These are phyloP conservation scores for Saccharomyces hybrid DNA, from an alignment of 1,139 yeast species.

Conservation along the genomic window DNA sequence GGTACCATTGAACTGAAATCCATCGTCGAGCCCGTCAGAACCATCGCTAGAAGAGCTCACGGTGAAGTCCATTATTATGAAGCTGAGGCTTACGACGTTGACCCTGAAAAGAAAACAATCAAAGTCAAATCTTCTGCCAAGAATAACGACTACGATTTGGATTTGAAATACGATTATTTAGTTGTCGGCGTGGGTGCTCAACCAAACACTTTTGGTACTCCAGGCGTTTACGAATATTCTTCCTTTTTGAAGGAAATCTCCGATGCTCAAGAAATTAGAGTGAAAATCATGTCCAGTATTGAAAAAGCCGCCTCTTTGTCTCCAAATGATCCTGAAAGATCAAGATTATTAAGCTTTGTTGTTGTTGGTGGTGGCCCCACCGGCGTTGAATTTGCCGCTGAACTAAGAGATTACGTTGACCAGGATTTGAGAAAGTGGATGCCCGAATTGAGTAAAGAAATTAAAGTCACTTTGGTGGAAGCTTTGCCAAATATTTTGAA, in stretches of 20 bases:
- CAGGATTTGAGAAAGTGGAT: slow-evolving; percentile 85
- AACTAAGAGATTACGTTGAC: slow-evolving; percentile 86
- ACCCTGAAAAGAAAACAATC: slow-evolving; percentile 55
- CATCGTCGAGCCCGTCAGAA: slow-evolving; percentile 77
- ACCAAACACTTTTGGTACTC: slow-evolving; percentile 87
- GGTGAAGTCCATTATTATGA: slow-evolving; percentile 82
- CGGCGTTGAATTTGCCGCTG: slow-evolving; percentile 95
- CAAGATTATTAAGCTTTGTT: slow-evolving; percentile 71
- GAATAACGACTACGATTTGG: slow-evolving; percentile 38
- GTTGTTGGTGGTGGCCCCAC: slow-evolving; percentile 97
- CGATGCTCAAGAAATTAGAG: slow-evolving; percentile 72
- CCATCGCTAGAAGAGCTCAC: slow-evolving; percentile 62
- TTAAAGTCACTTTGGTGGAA: slow-evolving; percentile 78
- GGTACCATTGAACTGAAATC: slow-evolving; percentile 90
- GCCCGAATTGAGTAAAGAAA: slow-evolving; percentile 76
- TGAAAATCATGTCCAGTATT: slow-evolving; percentile 68
- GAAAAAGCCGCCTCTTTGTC: slow-evolving; percentile 79
- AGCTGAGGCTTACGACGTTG: slow-evolving; percentile 83
- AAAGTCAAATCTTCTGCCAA: slow-evolving; percentile 40
- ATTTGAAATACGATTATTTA: slow-evolving; percentile 64
- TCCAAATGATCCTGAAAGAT: slow-evolving; percentile 66
- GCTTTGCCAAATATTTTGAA: slow-evolving; percentile 87
- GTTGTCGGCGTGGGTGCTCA: slow-evolving; percentile 90
- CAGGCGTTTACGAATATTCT: slow-evolving; percentile 86
- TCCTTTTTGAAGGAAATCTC: slow-evolving; percentile 79